Conservation (phyloP, 257 asterid species). For the Solanum chiquidenum region DNA sequence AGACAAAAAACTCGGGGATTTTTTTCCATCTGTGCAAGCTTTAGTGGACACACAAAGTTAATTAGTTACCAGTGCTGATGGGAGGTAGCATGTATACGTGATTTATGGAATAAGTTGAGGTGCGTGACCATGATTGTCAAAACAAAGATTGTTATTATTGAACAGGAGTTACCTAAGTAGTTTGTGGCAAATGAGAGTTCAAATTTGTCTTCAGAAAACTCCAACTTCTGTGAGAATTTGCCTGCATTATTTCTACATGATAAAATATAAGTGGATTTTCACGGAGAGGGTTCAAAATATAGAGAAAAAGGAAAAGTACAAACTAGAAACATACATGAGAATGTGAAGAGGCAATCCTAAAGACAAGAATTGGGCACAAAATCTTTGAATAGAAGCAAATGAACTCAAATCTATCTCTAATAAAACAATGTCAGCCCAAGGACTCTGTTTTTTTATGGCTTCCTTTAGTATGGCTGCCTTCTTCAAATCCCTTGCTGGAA, state of each 20-base stretch:
- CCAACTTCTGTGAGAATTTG: slow-evolving; percentile 73
- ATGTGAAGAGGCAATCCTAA: slow-evolving; percentile 68
- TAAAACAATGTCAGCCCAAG: slow-evolving; percentile 48
- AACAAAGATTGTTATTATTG: neutral
- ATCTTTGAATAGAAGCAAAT: slow-evolving; percentile 52
- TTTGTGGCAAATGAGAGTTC: slow-evolving; percentile 91
- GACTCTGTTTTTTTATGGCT: slow-evolving; percentile 53
- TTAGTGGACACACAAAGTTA: neutral
- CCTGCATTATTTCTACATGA: slow-evolving; percentile 92
- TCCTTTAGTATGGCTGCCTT: slow-evolving; percentile 66
- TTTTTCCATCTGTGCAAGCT: neutral
- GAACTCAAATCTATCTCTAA: slow-evolving; percentile 83
- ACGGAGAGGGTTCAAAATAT: neutral
- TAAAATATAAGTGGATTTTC: neutral
- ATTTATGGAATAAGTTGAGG: neutral
- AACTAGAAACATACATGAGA: slow-evolving; percentile 43
- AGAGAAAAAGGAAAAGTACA: neutral
- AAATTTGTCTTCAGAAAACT: slow-evolving; percentile 81
- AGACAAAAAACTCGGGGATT: neutral
- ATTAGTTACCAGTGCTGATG: neutral
- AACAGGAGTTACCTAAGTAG: slow-evolving; percentile 45
- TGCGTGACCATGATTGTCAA: neutral
- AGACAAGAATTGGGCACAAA: slow-evolving; percentile 52
- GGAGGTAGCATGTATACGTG: neutral
- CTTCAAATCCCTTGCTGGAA: slow-evolving; percentile 72